Evolutionary conservation across 2,329 filamentous ascomycete genomes (phyloP).

Genomic region (Cryoendolithus antarcticus): DNA sequence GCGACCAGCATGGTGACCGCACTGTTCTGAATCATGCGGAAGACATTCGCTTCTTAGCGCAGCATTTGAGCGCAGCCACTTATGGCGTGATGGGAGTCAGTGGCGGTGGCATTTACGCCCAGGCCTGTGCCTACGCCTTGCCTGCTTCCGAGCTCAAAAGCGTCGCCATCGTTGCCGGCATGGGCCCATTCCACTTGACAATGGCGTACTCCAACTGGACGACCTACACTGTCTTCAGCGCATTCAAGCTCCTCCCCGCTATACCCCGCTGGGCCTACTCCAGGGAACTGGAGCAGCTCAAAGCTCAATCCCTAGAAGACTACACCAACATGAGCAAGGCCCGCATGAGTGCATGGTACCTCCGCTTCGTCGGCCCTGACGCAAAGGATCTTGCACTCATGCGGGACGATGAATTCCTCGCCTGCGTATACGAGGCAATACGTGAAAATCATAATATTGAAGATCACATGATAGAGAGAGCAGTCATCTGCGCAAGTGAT

Average conservation of each 20-base stretch:
- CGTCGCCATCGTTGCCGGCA: neutral
- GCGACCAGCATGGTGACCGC: slow-evolving; percentile 21
- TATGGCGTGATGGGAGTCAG: slow-evolving; percentile 35
- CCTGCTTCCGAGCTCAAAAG: slow-evolving; percentile 9
- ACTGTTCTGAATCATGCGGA: slow-evolving; percentile 30
- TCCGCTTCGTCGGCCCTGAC: neutral
- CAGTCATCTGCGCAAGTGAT: neutral
- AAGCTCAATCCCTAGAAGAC: neutral
- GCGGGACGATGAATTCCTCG: neutral
- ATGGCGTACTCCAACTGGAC: neutral
- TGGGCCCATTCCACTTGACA: neutral
- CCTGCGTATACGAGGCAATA: neutral
- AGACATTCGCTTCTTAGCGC: slow-evolving; percentile 30
- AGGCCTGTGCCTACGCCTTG: slow-evolving; percentile 34
- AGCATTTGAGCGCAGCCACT: slow-evolving; percentile 27
- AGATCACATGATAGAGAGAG: neutral
- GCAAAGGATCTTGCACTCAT: neutral
- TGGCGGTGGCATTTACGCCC: slow-evolving; percentile 36
- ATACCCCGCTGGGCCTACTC: slow-evolving; percentile 1
- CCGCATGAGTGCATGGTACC: neutral
- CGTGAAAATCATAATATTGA: neutral
- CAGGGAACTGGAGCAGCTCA: neutral
- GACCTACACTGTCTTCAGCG: neutral
- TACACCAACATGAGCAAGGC: neutral
- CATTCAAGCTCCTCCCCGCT: neutral